A percentile compares a stretch with the other conserved stretches of the same genome.
These are phyloP conservation scores for Vitis hybrid DNA, from an alignment of 177 flowering plant species.

Conservation along the genomic window DNA sequence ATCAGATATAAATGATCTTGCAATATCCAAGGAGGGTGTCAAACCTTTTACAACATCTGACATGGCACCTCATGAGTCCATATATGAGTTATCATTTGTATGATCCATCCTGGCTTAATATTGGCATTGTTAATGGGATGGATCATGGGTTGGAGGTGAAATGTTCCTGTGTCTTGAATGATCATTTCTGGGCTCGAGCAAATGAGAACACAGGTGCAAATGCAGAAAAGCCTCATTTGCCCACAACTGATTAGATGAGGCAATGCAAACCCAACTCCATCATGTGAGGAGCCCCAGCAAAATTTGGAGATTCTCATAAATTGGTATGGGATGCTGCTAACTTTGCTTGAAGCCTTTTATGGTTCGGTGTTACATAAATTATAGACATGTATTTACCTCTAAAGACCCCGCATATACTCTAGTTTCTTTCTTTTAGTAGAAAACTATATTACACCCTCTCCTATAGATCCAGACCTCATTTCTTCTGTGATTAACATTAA, in stretches of 20 bases:
- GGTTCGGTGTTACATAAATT: constrained; percentile 11
- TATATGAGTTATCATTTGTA: too few relatives aligned
- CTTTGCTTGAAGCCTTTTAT: constrained; percentile 12
- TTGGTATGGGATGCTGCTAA: neutral
- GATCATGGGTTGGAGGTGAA: neutral
- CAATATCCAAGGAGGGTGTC: too few relatives aligned
- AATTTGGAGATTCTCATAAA: neutral
- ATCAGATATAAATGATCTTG: too few relatives aligned
- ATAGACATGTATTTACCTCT: constrained; percentile 7
- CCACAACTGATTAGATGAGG: neutral
- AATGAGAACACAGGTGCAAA: neutral
- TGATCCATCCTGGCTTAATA: too few relatives aligned
- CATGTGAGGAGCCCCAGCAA: neutral
- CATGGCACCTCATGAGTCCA: too few relatives aligned
- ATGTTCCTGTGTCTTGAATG: neutral
- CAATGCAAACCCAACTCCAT: neutral
- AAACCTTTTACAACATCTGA: too few relatives aligned
- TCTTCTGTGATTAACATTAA: constrained; percentile 13
- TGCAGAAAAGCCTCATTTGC: neutral
- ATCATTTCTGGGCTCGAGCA: neutral
- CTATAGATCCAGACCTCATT: constrained; percentile 5
- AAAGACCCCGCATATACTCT: neutral
- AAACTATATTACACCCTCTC: constrained; percentile 1
- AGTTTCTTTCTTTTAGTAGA: constrained; percentile 10
- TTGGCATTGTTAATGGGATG: too few relatives aligned